Evolutionary conservation across 73 alveolate species (phyloP), one percentile per base, ranked within the genome.

Genomic region (Effrenium voratum): DNA sequence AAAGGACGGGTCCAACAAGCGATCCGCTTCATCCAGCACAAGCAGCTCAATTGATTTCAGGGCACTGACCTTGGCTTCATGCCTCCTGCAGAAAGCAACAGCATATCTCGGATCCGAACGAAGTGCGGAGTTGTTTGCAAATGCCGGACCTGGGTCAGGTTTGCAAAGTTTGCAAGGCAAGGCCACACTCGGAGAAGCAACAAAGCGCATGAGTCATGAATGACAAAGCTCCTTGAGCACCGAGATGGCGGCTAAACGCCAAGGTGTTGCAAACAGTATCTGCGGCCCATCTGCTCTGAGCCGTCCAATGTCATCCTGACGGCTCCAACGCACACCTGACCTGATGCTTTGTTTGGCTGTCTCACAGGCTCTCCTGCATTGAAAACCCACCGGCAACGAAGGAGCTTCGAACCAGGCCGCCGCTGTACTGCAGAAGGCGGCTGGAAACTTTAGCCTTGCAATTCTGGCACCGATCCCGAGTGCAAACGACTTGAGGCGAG

Each of bases 351-450:
- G n/a, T 19, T 47, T 28, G 32, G 45, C 28, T 5, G 32, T 22
- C 3, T n/a, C 52, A 5, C 50, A 72, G 24, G 49, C 66, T 5
- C 70, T 46, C 97, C 97, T 90, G 88, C 1, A 90, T 60, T 5
- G 97, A 90, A 44, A 90, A 90, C 88, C 97, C 83, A 47, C 97
- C 97, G 4, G 57, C 97, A 32, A 90, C 97, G 45, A 90, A 90
- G 59, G 97, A 90, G 75, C 97, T 90, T 32, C 97, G 97, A 34
- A 90, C 77, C 73, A 34, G 36, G 36, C 97, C 97, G 2, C 88
- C 88, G 44, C 88, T 90, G 97, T 68, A 90, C 32, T 68, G 97
- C 87, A 90, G 73, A 55, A 90, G 75, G 32, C 87, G 45, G 75
- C 87, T 90, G 88, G 97, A 86, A 34, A 90, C 88, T 47, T 90